These are phyloP conservation scores for Calycina herbarum DNA, from an alignment of 2,329 filamentous ascomycete species.

Conservation along the genomic window DNA sequence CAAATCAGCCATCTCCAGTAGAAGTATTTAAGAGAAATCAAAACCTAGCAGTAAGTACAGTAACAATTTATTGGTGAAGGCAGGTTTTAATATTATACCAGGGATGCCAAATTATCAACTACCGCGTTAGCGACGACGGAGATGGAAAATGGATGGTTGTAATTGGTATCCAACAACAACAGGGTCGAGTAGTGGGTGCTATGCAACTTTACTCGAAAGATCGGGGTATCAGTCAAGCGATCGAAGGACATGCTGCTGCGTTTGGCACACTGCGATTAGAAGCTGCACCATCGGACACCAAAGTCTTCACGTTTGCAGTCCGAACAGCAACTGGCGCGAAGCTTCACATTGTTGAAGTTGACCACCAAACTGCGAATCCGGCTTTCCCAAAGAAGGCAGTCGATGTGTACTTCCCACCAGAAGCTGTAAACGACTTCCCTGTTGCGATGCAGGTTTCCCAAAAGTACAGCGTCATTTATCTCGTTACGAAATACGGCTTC, in stretches of 20 bases:
- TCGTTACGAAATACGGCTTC: constrained; percentile 98
- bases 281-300: constrained; percentile 85
- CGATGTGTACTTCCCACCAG: constrained; percentile 94
- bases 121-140: constrained; percentile 90
- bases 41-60: constrained; percentile 72
- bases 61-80: not conserved
- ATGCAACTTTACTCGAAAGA: constrained; percentile 98
- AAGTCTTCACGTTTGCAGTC: constrained; percentile 95
- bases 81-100: constrained; percentile 41
- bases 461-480: constrained; percentile 94
- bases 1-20: constrained; percentile 72
- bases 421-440: constrained; percentile 95
- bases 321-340: constrained; percentile 87
- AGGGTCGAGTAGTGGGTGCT: constrained; percentile 88
- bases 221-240: constrained; percentile 93
- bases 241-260: constrained; percentile 93
- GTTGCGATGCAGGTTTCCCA: constrained; percentile 96
- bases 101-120: constrained; percentile 99
- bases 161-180: constrained; percentile 91
- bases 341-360: constrained; percentile 96
- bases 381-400: constrained; percentile 93
- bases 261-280: constrained; percentile 90
- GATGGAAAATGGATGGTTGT: constrained; percentile 99
- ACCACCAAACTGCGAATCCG: constrained; percentile 86
- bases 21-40: constrained; percentile 95